Evolutionary conservation across 2,329 filamentous ascomycete species (phyloP).

Genomic region (Capronia americana): DNA sequence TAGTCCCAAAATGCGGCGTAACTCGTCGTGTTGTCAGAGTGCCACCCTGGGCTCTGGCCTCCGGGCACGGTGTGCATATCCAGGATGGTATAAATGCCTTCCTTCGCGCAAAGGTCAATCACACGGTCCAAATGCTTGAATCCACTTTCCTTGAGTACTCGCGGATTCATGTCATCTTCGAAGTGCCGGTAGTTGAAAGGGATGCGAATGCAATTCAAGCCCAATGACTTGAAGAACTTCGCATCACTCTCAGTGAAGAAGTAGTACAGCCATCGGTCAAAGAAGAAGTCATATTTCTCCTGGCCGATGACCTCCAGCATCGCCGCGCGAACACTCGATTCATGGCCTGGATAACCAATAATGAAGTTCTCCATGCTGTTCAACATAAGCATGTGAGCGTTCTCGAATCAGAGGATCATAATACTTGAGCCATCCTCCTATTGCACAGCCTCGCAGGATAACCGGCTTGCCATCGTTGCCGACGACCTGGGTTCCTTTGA

Average conservation of each 20-base stretch:
- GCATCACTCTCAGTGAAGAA: slow-evolving; percentile 67
- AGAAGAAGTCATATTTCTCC: slow-evolving; percentile 62
- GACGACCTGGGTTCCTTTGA: slow-evolving; percentile 54
- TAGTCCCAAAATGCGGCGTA: slow-evolving; percentile 60
- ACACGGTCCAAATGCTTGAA: slow-evolving; percentile 58
- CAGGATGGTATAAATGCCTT: slow-evolving; percentile 59
- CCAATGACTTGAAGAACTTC: slow-evolving; percentile 62
- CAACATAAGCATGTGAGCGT: slow-evolving; percentile 38
- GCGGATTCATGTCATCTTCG: slow-evolving; percentile 56
- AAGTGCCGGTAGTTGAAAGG: slow-evolving; percentile 67
- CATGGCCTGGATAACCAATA: slow-evolving; percentile 66
- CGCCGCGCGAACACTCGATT: slow-evolving; percentile 61
- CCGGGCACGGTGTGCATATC: slow-evolving; percentile 59
- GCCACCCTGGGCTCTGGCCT: slow-evolving; percentile 60
- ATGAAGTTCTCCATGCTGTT: slow-evolving; percentile 67
- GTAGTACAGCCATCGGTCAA: slow-evolving; percentile 35
- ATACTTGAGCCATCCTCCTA: slow-evolving; percentile 50
- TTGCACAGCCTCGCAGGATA: slow-evolving; percentile 56
- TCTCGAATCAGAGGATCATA: background rate
- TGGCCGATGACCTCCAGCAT: slow-evolving; percentile 61
- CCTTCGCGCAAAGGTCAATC: slow-evolving; percentile 54
- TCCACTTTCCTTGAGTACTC: slow-evolving; percentile 50
- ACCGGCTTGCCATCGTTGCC: slow-evolving; percentile 54
- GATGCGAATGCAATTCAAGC: slow-evolving; percentile 64
- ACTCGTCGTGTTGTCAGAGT: slow-evolving; percentile 55